Conservation (phyloP, 768 basidiomycete genomes). For the Suillus subluteus region DNA sequence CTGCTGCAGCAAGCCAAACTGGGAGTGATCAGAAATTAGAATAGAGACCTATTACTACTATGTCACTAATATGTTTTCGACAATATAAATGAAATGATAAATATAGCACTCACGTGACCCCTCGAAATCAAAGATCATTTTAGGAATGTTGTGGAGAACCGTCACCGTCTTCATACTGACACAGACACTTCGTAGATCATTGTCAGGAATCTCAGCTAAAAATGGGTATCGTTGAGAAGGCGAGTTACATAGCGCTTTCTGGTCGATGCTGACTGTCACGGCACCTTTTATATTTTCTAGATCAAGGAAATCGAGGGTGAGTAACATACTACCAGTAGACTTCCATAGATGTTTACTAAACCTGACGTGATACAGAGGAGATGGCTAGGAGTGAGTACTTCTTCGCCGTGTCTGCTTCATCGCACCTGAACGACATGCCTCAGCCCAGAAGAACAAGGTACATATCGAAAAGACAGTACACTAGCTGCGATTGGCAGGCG, state of each 20-base stretch:
- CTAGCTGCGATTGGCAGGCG: conserved; percentile 4
- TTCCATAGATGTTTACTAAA: neutral
- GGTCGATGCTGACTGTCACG: neutral
- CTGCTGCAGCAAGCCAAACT: neutral
- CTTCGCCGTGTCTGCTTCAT: neutral
- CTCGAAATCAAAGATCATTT: neutral
- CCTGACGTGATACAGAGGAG: conserved; percentile 64
- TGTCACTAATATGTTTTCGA: neutral
- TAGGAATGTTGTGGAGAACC: neutral
- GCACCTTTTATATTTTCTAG: conserved; percentile 41
- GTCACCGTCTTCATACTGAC: neutral
- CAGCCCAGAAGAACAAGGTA: conserved; percentile 96
- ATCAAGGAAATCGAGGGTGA: conserved; percentile 96
- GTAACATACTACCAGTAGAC: conserved; percentile 26
- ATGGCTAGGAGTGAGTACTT: conserved; percentile 87
- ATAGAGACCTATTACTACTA: neutral
- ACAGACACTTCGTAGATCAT: neutral
- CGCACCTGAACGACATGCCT: conserved; percentile 10
- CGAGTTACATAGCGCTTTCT: conserved; percentile 17
- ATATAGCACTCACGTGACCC: conserved; percentile 4
- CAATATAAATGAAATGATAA: neutral
- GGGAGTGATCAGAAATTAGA: neutral
- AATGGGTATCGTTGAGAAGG: conserved; percentile 98
- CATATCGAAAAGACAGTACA: conserved; percentile 11
- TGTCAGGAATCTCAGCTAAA: conserved; percentile 23